Percentiles rank a stretch among this genome's conserved stretches.
Conservation (phyloP, 1,139 yeast genomes). For the Pichia kudriavzevii region DNA sequence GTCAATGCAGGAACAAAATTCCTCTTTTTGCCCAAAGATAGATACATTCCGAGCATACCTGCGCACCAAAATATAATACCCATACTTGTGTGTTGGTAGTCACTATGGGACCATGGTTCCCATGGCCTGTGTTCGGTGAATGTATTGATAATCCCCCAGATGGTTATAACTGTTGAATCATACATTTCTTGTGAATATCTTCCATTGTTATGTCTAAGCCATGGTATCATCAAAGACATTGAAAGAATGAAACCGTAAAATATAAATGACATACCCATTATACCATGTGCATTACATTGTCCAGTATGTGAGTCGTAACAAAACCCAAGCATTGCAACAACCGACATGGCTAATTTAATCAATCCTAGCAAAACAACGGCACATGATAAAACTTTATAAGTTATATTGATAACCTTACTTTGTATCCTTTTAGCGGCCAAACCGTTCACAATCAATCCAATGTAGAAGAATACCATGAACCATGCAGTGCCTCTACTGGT, state of each 20-base stretch:
- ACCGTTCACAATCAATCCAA: slow-evolving; percentile 45
- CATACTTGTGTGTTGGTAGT: slow-evolving; percentile 91
- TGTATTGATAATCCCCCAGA: slow-evolving; percentile 90
- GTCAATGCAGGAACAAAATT: slow-evolving; percentile 75
- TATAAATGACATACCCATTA: slow-evolving; percentile 88
- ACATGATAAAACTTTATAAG: slow-evolving; percentile 43
- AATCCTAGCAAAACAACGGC: slow-evolving; percentile 46
- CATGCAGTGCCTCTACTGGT: slow-evolving; percentile 62
- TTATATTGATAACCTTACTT: slow-evolving; percentile 8
- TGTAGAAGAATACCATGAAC: slow-evolving; percentile 44
- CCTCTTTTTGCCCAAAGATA: slow-evolving; percentile 59
- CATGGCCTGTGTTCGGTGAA: slow-evolving; percentile 88
- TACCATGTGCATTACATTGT: slow-evolving; percentile 93
- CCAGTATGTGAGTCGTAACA: slow-evolving; percentile 72
- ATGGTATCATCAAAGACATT: slow-evolving; percentile 61
- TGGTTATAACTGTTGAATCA: slow-evolving; percentile 71
- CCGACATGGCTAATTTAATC: slow-evolving; percentile 72
- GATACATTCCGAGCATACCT: slow-evolving; percentile 73
- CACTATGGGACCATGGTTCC: slow-evolving; percentile 90
- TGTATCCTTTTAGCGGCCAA: slow-evolving; percentile 30
- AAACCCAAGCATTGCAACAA: slow-evolving; percentile 79
- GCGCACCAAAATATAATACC: slow-evolving; percentile 97
- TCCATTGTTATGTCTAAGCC: slow-evolving; percentile 44
- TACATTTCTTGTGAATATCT: slow-evolving; percentile 74
- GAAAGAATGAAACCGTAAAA: slow-evolving; percentile 66